Evolutionary conservation across 1,284 basidiomycete genomes (phyloP).

Genomic region (Apiotrichum brassicae): DNA sequence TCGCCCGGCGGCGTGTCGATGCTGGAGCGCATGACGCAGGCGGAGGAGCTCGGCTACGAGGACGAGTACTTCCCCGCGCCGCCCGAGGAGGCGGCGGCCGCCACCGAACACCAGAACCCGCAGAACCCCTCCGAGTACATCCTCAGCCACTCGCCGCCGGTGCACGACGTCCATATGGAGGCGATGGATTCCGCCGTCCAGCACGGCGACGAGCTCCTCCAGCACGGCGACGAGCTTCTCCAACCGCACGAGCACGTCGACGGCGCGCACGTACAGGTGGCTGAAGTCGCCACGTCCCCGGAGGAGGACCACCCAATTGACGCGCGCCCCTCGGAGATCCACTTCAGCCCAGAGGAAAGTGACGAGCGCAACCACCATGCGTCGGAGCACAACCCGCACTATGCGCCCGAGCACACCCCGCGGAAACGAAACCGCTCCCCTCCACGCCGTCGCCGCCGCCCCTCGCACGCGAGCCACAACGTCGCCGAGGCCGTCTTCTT

Average conservation of each 20-base stretch:
- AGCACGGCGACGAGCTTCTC: not conserved
- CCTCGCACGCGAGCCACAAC: slow-evolving; percentile 5
- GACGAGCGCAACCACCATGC: not conserved
- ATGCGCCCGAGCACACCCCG: not conserved
- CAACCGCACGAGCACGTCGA: not conserved
- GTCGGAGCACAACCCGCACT: not conserved
- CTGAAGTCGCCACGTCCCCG: not conserved
- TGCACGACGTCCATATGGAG: slow-evolving; percentile 5
- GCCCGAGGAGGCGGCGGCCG: slow-evolving; percentile 18
- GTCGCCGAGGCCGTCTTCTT: slow-evolving; percentile 84
- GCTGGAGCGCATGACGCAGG: slow-evolving; percentile 66
- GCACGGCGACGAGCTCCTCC: not conserved
- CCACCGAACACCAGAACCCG: no score
- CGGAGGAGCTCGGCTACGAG: slow-evolving; percentile 84
- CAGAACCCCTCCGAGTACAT: slow-evolving; percentile 43
- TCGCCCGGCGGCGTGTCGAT: slow-evolving; percentile 57
- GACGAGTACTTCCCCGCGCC: slow-evolving; percentile 64
- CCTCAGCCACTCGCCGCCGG: slow-evolving; percentile 37
- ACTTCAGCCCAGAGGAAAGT: not conserved
- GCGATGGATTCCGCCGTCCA: slow-evolving; percentile 2
- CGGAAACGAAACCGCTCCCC: slow-evolving; percentile 7
- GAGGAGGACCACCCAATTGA: no score
- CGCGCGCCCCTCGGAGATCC: not conserved
- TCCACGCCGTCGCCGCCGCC: slow-evolving; percentile 10
- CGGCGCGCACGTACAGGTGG: not conserved